Base-by-base conservation (phyloP, 148 eudicot species). In the Rhododendron griersonianum region DNA sequence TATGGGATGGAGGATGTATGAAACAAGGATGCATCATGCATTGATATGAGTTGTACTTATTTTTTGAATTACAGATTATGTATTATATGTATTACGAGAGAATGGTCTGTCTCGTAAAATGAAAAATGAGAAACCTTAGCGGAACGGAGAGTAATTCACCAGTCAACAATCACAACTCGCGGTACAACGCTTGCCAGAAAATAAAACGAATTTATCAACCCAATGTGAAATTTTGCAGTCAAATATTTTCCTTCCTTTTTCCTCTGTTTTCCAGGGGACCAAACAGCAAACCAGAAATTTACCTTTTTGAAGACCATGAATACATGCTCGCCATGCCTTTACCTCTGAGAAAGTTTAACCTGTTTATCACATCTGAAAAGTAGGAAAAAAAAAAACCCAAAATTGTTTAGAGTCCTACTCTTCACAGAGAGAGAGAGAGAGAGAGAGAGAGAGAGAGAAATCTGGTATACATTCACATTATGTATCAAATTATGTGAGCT, bases 251-350 rank as follows among this genome's bases (percentile, higher is more conserved):
- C 14, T 30, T 61, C 28, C 53, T 16, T 39, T 11, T 80, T 37
- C 84, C 48, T 35, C 71, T 33, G 18, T 55, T 33, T 81, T 57
- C 73, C 67, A 61, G 25, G 21, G 28, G 57, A 25, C 53, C 76
- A 1, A 44, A 83, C 0, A 47, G 47, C 0, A 71, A 71, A 7
- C 33, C 78, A 47, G 19, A 83, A 47, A 28, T 16, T 28, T 80
- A 89, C 90, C 88, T 47, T 51, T 89, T 89, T 0, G 88, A 80
- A 73, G 90, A 89, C 90, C 90, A 89, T 3, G 90, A 89, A 37
- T 86, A 89, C 88, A 84, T 80, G 75, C 75, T 69, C 10, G 88
- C 85, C 90, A 89, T 83, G 86, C 88, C 90, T 25, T 86, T 45
- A 28, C 90, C 90, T 80, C 90, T 79, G 48, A 86, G 81, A 80